Conservation (phyloP, 192 early-diverging fungal species). For the Mortierella antarctica region DNA sequence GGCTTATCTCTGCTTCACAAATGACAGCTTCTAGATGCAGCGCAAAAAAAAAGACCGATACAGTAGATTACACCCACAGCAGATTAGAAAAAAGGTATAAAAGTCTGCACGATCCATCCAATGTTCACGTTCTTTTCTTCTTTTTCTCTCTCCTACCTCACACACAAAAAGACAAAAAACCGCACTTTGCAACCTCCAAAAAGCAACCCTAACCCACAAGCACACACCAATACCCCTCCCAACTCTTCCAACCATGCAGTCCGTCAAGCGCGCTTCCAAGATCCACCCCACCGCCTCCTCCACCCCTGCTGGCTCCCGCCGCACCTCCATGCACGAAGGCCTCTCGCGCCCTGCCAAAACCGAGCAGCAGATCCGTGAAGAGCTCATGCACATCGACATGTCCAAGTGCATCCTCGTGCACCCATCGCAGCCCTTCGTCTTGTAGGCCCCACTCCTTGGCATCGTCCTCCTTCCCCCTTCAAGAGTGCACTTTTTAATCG, state of each 20-base stretch:
- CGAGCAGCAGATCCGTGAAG: constrained; percentile 29
- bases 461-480: not conserved
- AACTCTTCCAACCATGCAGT: constrained; percentile 5
- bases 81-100: too few relatives aligned
- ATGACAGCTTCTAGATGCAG: too few relatives aligned
- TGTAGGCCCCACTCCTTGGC: constrained; percentile 19
- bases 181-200: not conserved
- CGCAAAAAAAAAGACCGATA: too few relatives aligned
- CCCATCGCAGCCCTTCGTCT: constrained; percentile 36
- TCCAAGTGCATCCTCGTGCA: constrained; percentile 23
- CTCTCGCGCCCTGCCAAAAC: not conserved
- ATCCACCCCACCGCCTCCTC: constrained; percentile 4
- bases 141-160: not conserved
- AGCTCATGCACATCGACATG: constrained; percentile 31
- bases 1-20: too few relatives aligned
- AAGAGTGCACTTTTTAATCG: not conserved
- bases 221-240: not conserved
- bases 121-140: too few relatives aligned
- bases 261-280: constrained; percentile 30
- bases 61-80: too few relatives aligned
- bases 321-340: constrained; percentile 14
- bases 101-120: not conserved
- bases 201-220: not conserved
- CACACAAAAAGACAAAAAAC: not conserved
- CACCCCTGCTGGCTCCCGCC: constrained; percentile 13